Evolutionary conservation across 495 filamentous ascomycete genomes (phyloP).

Genomic region (Mytilinidion resinicola): DNA sequence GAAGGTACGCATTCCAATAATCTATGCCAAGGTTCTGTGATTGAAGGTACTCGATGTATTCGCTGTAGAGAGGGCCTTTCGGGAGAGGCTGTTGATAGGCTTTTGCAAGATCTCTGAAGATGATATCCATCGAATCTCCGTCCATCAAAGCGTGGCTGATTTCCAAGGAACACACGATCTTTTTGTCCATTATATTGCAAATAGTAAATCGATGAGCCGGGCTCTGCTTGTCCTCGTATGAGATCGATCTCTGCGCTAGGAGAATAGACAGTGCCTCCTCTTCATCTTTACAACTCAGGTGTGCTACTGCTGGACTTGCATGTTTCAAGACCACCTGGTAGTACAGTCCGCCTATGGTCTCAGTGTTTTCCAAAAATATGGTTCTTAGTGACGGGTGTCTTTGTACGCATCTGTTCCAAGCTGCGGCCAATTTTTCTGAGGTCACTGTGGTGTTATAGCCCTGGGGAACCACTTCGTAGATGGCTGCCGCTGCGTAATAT

Average conservation of each 20-base stretch:
- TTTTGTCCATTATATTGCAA: constrained; percentile 37
- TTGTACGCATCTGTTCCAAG: constrained; percentile 51
- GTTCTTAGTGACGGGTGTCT: constrained; percentile 52
- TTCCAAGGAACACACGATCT: constrained; percentile 47
- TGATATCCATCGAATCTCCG: constrained; percentile 44
- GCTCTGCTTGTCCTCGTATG: no score
- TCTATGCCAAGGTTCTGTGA: no score
- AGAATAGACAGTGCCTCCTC: constrained; percentile 31
- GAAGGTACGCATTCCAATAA: no score
- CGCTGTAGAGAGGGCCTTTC: no score
- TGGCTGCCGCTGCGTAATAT: constrained; percentile 43
- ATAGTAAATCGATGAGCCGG: constrained; percentile 47
- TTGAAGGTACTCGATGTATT: no score
- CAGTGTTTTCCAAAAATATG: constrained; percentile 50
- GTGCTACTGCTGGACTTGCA: constrained; percentile 33
- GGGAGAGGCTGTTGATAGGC: constrained; percentile 47
- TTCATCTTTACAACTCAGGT: constrained; percentile 40
- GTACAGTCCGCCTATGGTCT: constrained; percentile 45
- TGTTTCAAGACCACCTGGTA: constrained; percentile 50
- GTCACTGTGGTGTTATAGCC: constrained; percentile 31
- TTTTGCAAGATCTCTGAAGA: constrained; percentile 43
- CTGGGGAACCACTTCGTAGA: constrained; percentile 41
- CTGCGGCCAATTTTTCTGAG: constrained; percentile 37
- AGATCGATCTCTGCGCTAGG: no score
- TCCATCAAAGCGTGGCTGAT: constrained; percentile 52